Evolutionary conservation across 2,329 filamentous ascomycete genomes (phyloP), one percentile per base, ranked within the genome.

Genomic region (Chaetomium sp.): DNA sequence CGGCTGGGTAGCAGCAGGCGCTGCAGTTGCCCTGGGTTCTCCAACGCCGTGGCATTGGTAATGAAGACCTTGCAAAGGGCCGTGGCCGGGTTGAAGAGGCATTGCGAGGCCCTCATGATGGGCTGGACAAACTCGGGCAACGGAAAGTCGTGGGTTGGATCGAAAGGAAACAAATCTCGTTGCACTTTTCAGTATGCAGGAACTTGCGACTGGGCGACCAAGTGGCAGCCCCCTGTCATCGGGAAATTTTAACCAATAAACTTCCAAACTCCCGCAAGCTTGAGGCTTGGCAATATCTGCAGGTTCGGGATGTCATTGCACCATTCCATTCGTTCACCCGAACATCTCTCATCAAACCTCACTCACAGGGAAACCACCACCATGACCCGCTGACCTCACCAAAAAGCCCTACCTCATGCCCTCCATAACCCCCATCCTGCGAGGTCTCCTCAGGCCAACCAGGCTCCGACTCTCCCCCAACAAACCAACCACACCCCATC

Each of bases 41-140:
- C 65, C 3, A 61, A 76, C 72, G 67, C 72, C 70, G 59, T 76
- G n/a, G 64, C 64, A 64, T 65, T 76, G 55, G 75, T 74, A 69
- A 83, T 68, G 68, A 85, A 82, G 56, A 83, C 79, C 60, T 78
- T 75, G 54, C 79, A 77, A 5, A 85, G 78, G 66, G 81, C 80
- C 42, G 75, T 70, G n/a, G 78, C 77, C 59, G 81, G 77, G 68
- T 77, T 80, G 72, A 78, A 79, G 50, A 81, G 68, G 66, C 79
- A 82, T 62, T 69, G 65, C 27, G 75, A 65, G 60, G 72, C 66
- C 64, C 70, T 77, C 80, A 83, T 83, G 25, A n/a, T 75, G 63
- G 59, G 35, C 21, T 49, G 38, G 12, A 16, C 35, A n/a, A 38
- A 45, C 19, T 47, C 38, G 38, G 16, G 13, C 13, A n/a, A 13